These are phyloP conservation scores for Drechslerella coelobrocha DNA, from an alignment of 2,329 filamentous ascomycete genomes.

Conservation along the genomic window DNA sequence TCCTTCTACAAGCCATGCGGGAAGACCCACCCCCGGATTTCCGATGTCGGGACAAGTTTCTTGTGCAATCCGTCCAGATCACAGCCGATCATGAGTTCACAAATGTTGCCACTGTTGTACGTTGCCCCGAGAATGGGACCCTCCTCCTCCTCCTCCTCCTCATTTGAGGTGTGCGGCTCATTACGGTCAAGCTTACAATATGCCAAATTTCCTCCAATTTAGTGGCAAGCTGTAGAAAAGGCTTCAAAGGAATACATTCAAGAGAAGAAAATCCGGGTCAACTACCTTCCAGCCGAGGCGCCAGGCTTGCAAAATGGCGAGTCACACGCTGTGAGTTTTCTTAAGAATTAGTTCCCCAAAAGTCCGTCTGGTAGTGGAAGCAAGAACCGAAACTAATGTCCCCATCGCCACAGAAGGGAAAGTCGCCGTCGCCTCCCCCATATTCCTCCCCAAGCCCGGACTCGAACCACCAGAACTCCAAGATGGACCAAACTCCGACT, in stretches of 20 bases:
- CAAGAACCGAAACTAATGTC: constrained; percentile 2
- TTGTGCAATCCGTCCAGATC: constrained; percentile 89
- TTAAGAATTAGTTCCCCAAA: constrained; percentile 3
- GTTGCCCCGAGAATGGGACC: constrained; percentile 53
- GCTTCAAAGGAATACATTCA: constrained; percentile 77
- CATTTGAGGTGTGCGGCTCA: no score
- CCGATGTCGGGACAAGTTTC: constrained; percentile 96
- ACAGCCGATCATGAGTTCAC: constrained; percentile 81
- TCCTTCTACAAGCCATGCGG: constrained; percentile 97
- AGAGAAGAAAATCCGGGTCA: constrained; percentile 95
- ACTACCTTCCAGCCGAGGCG: constrained; percentile 72
- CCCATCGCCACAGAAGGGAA: constrained; percentile 9
- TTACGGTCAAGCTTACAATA: not conserved
- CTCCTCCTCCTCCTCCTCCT: no score
- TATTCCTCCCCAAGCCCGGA: constrained; percentile 53
- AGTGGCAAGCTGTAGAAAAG: constrained; percentile 79
- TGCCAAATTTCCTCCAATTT: constrained; percentile 47
- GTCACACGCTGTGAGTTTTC: constrained; percentile 49
- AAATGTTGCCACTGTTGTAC: constrained; percentile 80
- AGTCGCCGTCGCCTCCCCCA: constrained; percentile 52
- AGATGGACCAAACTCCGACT: constrained; percentile 51
- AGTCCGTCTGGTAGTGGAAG: constrained; percentile 14
- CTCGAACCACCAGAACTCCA: constrained; percentile 52
- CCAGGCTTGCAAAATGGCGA: constrained; percentile 49
- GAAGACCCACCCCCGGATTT: constrained; percentile 83